phyloP scores from a whole-genome alignment of 2,329 filamentous ascomycete species.

The Penicillium sp. region DNA sequence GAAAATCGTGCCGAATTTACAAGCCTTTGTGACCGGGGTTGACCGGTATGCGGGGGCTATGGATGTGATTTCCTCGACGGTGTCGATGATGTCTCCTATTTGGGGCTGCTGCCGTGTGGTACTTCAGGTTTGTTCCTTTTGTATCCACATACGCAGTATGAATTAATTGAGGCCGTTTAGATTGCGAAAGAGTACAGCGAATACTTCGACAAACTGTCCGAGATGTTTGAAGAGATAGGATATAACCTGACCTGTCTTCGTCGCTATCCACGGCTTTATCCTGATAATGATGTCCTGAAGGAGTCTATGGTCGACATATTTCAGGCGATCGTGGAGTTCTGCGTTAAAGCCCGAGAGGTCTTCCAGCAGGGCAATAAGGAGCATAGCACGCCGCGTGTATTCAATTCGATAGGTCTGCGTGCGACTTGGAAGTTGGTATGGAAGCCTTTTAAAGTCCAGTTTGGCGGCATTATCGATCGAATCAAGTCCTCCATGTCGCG shows the following conservation, averaged over 20 bases:
- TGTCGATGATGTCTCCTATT: slow-evolving; percentile 2
- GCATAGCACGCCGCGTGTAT: not conserved
- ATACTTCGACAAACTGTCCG: not conserved
- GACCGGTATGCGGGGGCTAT: not conserved
- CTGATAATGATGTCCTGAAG: not conserved
- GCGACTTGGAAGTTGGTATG: not conserved
- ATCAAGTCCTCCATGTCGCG: not conserved
- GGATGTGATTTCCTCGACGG: not conserved
- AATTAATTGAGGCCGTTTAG: not conserved
- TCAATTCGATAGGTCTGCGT: not conserved
- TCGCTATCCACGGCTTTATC: not conserved
- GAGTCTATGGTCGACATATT: not conserved
- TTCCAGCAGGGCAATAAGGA: not conserved
- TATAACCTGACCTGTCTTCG: not conserved
- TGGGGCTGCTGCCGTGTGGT: slow-evolving; percentile 3
- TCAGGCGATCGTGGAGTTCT: slow-evolving; percentile 2
- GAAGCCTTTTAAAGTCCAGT: not conserved
- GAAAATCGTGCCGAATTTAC: not conserved
- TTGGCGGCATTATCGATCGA: not conserved
- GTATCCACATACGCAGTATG: not conserved
- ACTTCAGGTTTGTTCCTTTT: not conserved
- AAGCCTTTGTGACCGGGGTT: not conserved
- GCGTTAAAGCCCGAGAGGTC: not conserved
- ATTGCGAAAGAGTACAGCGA: not conserved
- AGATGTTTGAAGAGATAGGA: not conserved